Base-by-base conservation (phyloP, 768 basidiomycete genomes). In the Tulasnella sp. region DNA sequence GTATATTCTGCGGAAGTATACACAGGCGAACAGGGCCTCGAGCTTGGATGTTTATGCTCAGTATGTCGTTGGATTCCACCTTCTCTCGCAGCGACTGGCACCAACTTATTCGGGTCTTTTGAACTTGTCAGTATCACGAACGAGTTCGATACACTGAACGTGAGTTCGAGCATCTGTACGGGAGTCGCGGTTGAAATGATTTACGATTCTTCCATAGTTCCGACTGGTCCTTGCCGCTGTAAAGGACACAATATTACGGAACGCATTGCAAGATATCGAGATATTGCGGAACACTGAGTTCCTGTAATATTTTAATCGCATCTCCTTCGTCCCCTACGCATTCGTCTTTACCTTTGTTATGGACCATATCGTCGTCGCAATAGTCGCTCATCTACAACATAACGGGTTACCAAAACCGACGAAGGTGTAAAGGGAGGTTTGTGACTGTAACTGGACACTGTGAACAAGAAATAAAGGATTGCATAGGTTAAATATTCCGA, bases 1-100 rank as follows among this genome's bases (percentile, higher is more conserved):
- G 81, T 96, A 94, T 80, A 96, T 98, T 74, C 86, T 98, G 57
- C 97, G 95, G 95, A 86, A 92, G 81, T 98, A 96, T 82, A 97
- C 96, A 88, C 95, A 97, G 84, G 91, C 92, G 75, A 97, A 96
- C 81, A 85, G 92, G n/a, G 93, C n/a, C n/a, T n/a, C 93, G 75
- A 84, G 91, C 73, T 84, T 96, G 80, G 94, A 91, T 77, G 93
- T 98, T 26, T 98, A 96, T 84, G 94, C 95, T 3, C 95, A 98
- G 93, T 93, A 80, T 40, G 92, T 87, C 9, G 46, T 18, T 44
- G 44, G 44, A 13, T 16, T 4, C 44, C 15, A 10, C 16, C 40
- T 13, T 44, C 44, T 44, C 44, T 44, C 44, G 44, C 15, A 16
- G 51, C 20, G 6, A 70, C 26, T 29, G 29, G 11, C 32, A 29